These are phyloP conservation scores for Jatropha curcas DNA, from an alignment of 345 rosid species.

Conservation along the genomic window DNA sequence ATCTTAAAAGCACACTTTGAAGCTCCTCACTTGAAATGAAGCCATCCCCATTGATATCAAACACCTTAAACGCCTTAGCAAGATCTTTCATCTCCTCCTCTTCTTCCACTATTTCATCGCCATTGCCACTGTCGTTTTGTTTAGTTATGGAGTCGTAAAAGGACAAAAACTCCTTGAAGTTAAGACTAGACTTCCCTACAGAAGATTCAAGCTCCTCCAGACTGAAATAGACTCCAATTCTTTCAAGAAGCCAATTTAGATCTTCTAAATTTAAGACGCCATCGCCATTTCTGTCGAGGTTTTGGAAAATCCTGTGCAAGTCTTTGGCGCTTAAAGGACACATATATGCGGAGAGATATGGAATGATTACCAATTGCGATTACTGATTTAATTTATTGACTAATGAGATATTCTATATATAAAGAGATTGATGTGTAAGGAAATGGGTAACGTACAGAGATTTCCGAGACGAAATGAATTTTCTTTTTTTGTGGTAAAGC, in stretches of 20 bases:
- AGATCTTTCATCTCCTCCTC: slow-evolving; percentile 31
- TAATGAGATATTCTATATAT: not conserved
- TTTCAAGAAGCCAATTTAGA: slow-evolving; percentile 67
- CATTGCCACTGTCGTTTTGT: not conserved
- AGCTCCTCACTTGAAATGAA: slow-evolving; percentile 73
- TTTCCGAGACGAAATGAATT: too few relatives aligned
- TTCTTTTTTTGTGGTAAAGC: too few relatives aligned
- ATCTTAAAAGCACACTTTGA: slow-evolving; percentile 53
- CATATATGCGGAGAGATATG: slow-evolving; percentile 23
- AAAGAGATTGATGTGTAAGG: too few relatives aligned
- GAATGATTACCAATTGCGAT: not conserved
- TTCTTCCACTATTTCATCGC: not conserved
- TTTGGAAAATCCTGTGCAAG: slow-evolving; percentile 58
- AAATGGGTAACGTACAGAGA: too few relatives aligned
- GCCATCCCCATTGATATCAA: slow-evolving; percentile 74
- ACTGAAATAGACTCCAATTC: slow-evolving; percentile 39
- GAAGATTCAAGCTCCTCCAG: slow-evolving; percentile 52
- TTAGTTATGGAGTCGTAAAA: slow-evolving; percentile 51
- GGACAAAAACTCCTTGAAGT: slow-evolving; percentile 54
- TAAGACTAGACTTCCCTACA: slow-evolving; percentile 59
- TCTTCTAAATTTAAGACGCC: slow-evolving; percentile 64
- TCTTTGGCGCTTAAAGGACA: slow-evolving; percentile 43
- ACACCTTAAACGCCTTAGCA: slow-evolving; percentile 61
- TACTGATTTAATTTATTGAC: not conserved
- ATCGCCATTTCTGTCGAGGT: slow-evolving; percentile 72